Percentiles rank a stretch among this genome's conserved stretches.
These are phyloP conservation scores for Phytophthora palmivora DNA, from an alignment of 352 stramenopile species.

Conservation along the genomic window DNA sequence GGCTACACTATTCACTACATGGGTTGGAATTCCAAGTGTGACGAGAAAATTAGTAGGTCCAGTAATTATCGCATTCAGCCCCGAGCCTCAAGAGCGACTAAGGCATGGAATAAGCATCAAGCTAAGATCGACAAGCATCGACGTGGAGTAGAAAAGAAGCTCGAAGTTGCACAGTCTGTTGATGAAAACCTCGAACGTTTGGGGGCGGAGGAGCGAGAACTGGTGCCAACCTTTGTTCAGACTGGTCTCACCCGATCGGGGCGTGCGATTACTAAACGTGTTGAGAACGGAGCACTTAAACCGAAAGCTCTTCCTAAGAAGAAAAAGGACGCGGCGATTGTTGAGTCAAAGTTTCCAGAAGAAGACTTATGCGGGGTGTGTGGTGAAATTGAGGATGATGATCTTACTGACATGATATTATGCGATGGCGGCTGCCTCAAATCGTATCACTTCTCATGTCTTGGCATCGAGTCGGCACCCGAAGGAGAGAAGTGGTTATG, in stretches of 20 bases:
- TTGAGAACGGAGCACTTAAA: constrained; percentile 45
- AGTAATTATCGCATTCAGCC: constrained; percentile 51
- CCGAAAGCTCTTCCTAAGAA: constrained; percentile 24
- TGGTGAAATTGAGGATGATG: constrained; percentile 85
- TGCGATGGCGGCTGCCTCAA: constrained; percentile 94
- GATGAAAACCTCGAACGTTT: constrained; percentile 14
- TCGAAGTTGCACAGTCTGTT: constrained; percentile 1
- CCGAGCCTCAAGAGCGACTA: constrained; percentile 37
- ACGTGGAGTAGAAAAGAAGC: constrained; percentile 31
- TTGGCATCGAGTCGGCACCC: constrained; percentile 76
- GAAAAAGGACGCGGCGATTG: constrained; percentile 32
- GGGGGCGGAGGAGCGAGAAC: constrained; percentile 20
- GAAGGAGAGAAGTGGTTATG: constrained; percentile 91
- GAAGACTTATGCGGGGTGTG: constrained; percentile 82
- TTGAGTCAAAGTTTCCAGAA: constrained; percentile 64
- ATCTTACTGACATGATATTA: constrained; percentile 86
- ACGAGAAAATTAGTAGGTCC: constrained; percentile 53
- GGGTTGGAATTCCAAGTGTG: constrained; percentile 64
- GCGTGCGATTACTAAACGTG: constrained; percentile 68
- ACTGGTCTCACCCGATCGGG: constrained; percentile 71
- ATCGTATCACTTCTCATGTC: constrained; percentile 93
- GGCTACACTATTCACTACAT: constrained; percentile 67
- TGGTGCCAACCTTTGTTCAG: constrained; percentile 59
- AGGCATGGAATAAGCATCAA: constrained; percentile 55
- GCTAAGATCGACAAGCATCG: constrained; percentile 53